Base-by-base conservation (phyloP, 2,329 filamentous ascomycete genomes). In the Talaromyces sp. region DNA sequence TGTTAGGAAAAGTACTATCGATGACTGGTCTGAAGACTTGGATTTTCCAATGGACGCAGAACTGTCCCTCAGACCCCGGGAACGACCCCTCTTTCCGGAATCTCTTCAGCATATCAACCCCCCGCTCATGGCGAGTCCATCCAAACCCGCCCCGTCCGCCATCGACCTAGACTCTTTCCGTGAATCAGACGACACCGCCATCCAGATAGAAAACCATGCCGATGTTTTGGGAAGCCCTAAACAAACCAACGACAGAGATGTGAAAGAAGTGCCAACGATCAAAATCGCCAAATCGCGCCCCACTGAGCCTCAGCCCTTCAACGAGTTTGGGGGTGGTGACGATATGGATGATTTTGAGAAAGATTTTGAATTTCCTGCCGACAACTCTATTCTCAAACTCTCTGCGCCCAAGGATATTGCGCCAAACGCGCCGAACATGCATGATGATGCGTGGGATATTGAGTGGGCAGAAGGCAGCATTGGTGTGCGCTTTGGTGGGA, bases 381-480 rank as follows among this genome's bases (percentile, higher is more conserved):
- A 88, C 67, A 84, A 86, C 46, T 83, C 86, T 65, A 73, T 77
- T 49, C 76, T 93, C 35, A 86, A 81, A 67, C 80, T 93, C 35
- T 86, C 86, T 41, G 71, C 75, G 8, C 84, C 82, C 46, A 78
- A 76, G 68, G 84, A 89, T 38, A 84, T 85, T 38, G 84, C 87
- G 21, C 86, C 84, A 68, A 58, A 27, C 19, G 87, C 86, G 3
- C 85, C 87, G 4, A 81, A 82, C 14, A 83, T 82, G 64, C 77
- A 79, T 56, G 75, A 80, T 62, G 91, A 96, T 57, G 93, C 96
- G 63, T 86, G 96, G 67, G 93, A 89, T 66, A 63, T 79, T 62
- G 87, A 97, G 71, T 96, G 93, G 89, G 91, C 89, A 57, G 95
- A 98, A 76, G 93, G 92, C 59, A 97, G 93, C 72, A 81, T 97